Conservation (phyloP, 805 yeast genomes). For the Spathaspora gorwiae region DNA sequence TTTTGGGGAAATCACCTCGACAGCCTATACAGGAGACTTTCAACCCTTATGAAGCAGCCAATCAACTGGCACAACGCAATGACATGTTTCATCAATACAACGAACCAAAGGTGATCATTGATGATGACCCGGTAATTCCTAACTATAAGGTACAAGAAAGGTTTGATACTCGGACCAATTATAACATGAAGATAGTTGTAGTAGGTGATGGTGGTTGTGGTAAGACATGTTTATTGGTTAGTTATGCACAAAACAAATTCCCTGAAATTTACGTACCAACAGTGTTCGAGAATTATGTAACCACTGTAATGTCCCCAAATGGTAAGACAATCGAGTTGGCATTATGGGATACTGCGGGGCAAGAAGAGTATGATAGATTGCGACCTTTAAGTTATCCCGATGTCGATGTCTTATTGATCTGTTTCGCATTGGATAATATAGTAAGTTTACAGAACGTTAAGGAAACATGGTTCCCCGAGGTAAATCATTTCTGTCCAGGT, state of each 20-base stretch:
- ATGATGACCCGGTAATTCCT: constrained; percentile 36
- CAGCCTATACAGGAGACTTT: constrained; percentile 2
- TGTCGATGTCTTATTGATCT: constrained; percentile 67
- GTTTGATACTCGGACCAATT: constrained; percentile 17
- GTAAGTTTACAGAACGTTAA: constrained; percentile 65
- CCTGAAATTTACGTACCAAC: constrained; percentile 78
- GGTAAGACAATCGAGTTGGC: constrained; percentile 77
- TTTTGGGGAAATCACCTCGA: constrained; percentile 3
- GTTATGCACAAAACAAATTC: constrained; percentile 66
- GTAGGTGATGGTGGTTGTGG: constrained; percentile 93
- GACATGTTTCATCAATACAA: constrained; percentile 19
- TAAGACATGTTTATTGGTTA: constrained; percentile 70
- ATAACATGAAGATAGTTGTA: constrained; percentile 58
- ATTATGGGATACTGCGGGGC: constrained; percentile 89
- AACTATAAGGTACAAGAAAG: constrained; percentile 24
- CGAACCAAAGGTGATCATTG: constrained; percentile 25
- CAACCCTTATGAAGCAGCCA: constrained; percentile 25
- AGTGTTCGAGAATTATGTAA: constrained; percentile 73
- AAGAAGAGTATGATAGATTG: constrained; percentile 77
- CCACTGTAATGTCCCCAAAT: constrained; percentile 59
- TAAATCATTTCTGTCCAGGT: constrained; percentile 74
- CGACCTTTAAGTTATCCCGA: constrained; percentile 79
- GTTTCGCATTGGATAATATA: constrained; percentile 64
- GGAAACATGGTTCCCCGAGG: constrained; percentile 88
- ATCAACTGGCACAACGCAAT: constrained; percentile 19